phyloP scores from a whole-genome alignment of 805 yeast species.

The Suhomyces xylopsoci region DNA sequence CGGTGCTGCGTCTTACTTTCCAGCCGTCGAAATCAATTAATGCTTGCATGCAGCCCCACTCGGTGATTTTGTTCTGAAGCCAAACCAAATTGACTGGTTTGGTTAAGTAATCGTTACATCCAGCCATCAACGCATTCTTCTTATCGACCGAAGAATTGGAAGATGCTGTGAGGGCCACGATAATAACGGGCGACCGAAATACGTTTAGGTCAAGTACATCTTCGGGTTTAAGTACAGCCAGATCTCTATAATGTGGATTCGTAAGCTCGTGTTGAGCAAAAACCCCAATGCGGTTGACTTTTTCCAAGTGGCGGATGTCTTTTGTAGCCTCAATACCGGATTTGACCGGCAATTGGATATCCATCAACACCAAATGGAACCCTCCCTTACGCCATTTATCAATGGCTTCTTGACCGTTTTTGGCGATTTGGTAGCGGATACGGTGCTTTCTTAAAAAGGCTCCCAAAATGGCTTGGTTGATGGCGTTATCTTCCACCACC shows the following conservation, averaged over 20 bases:
- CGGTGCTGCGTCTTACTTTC: conserved; percentile 36
- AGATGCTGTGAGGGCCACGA: conserved; percentile 94
- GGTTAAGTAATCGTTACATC: conserved; percentile 94
- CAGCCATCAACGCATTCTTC: conserved; percentile 90
- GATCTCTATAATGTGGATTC: conserved; percentile 18
- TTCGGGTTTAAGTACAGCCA: conserved; percentile 31
- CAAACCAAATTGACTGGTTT: conserved; percentile 94
- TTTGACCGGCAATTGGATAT: conserved; percentile 92
- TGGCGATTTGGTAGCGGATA: conserved; percentile 81
- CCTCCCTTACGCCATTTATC: conserved; percentile 95
- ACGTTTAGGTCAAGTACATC: conserved; percentile 57
- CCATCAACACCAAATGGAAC: conserved; percentile 92
- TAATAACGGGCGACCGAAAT: conserved; percentile 94
- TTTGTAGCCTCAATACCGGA: conserved; percentile 95
- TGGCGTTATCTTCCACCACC: conserved; percentile 94
- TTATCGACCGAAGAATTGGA: conserved; percentile 76
- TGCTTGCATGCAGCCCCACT: conserved; percentile 99
- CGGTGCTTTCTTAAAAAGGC: conserved; percentile 83
- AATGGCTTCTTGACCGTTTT: conserved; percentile 92
- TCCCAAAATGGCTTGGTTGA: conserved; percentile 88
- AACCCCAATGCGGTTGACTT: conserved; percentile 73
- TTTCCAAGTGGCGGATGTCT: conserved; percentile 83
- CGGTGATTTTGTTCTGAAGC: conserved; percentile 90
- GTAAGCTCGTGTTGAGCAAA: conserved; percentile 42
- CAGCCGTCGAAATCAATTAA: conserved; percentile 93